phyloP scores from a whole-genome alignment of 148 eudicot species.

The Fallopia convolvulus region DNA sequence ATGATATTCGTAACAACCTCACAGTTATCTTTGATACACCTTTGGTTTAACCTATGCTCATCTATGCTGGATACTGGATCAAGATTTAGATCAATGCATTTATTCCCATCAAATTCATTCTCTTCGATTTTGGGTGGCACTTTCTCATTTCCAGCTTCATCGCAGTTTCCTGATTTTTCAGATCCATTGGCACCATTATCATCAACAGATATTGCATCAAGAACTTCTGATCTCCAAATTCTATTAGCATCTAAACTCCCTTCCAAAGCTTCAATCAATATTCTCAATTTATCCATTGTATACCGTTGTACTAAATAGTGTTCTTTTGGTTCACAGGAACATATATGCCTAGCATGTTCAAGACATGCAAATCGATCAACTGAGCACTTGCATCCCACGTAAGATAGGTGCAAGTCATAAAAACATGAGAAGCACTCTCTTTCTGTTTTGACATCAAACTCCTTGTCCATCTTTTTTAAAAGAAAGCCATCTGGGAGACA shows the following conservation, averaged over 20 bases:
- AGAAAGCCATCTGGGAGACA: slow-evolving; percentile 20
- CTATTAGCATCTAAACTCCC: slow-evolving; percentile 29
- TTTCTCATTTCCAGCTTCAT: slow-evolving; percentile 1
- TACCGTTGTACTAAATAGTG: slow-evolving; percentile 33
- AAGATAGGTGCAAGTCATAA: slow-evolving; percentile 50
- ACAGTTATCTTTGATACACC: not conserved
- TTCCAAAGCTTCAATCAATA: slow-evolving; percentile 42
- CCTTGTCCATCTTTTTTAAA: slow-evolving; percentile 31
- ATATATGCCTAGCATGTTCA: slow-evolving; percentile 31
- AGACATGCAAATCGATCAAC: slow-evolving; percentile 46
- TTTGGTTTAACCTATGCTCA: not conserved
- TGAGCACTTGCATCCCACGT: slow-evolving; percentile 49
- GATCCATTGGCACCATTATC: not conserved
- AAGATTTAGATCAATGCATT: slow-evolving; percentile 3
- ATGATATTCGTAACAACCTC: not conserved
- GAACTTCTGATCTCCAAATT: slow-evolving; percentile 27
- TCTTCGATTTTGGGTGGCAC: not conserved
- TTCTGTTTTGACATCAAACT: slow-evolving; percentile 37
- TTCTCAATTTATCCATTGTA: slow-evolving; percentile 35
- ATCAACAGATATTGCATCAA: slow-evolving; percentile 1
- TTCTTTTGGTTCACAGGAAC: slow-evolving; percentile 32
- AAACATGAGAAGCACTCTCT: slow-evolving; percentile 56
- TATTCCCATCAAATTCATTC: not conserved
- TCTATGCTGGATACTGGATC: slow-evolving; percentile 5
- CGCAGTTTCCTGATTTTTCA: not conserved